A percentile compares a stretch with the other conserved stretches of the same genome.
These are phyloP conservation scores for Boletus semigastroideus DNA, from an alignment of 1,284 basidiomycete species.

Conservation along the genomic window DNA sequence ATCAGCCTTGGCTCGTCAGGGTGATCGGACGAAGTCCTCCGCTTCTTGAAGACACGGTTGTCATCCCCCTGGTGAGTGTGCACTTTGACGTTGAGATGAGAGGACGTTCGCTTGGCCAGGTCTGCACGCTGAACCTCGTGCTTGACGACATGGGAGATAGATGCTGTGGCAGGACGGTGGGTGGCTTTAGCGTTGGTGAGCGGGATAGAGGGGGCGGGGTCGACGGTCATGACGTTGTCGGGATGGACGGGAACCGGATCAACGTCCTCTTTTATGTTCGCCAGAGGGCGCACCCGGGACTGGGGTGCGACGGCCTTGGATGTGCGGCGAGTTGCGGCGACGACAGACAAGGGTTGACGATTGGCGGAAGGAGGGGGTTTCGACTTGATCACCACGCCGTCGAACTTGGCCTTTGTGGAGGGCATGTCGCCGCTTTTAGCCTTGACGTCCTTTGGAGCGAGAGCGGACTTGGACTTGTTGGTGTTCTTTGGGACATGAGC, in stretches of 20 bases:
- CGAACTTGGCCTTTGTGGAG: constrained; percentile 44
- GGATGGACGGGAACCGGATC: constrained; percentile 25
- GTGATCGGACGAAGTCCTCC: constrained; percentile 67
- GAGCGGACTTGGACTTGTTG: constrained; percentile 43
- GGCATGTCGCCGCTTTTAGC: constrained; percentile 44
- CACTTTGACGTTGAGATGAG: constrained; percentile 26
- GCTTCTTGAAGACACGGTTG: constrained; percentile 63
- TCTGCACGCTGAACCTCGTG: constrained; percentile 32
- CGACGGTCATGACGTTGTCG: constrained; percentile 62
- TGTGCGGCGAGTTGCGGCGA: constrained; percentile 34
- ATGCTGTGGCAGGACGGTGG: constrained; percentile 10
- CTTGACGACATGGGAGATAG: constrained; percentile 22
- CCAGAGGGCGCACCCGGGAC: constrained; percentile 23
- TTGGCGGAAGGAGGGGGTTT: constrained; percentile 35
- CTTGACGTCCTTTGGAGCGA: constrained; percentile 37
- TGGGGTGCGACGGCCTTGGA: constrained; percentile 24
- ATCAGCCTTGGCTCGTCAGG: constrained; percentile 50
- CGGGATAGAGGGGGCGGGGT: constrained; percentile 27
- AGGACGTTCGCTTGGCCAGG: constrained; percentile 27
- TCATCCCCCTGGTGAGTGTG: constrained; percentile 46
- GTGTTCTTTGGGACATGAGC: constrained; percentile 61
- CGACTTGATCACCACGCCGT: constrained; percentile 54
- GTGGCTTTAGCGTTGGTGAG: constrained; percentile 1
- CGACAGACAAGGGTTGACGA: constrained; percentile 42
- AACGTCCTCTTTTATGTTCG: constrained; percentile 40